These are phyloP conservation scores for Aschersonia sp. DNA, from an alignment of 2,329 filamentous ascomycete species.

Conservation along the genomic window DNA sequence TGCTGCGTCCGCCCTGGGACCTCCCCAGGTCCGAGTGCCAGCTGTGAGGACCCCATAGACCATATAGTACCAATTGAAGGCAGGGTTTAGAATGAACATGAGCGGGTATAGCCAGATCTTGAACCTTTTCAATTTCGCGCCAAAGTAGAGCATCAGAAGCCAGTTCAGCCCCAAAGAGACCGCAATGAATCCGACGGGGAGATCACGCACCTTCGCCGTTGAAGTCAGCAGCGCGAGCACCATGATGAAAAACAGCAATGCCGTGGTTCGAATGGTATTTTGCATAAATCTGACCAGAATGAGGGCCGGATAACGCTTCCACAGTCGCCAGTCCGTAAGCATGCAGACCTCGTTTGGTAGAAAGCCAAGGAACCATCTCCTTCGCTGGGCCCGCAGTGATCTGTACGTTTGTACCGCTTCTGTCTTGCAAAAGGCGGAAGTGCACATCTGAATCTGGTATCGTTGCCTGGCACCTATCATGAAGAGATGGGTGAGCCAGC, in stretches of 20 bases:
- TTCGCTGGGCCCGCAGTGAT: constrained; percentile 82
- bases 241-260: constrained; percentile 88
- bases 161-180: constrained; percentile 89
- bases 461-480: constrained; percentile 92
- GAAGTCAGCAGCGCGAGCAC: constrained; percentile 75
- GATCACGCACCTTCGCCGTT: constrained; percentile 58
- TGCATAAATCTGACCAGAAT: constrained; percentile 84
- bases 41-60: constrained; percentile 93
- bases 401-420: constrained; percentile 83
- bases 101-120: constrained; percentile 92
- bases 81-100: constrained; percentile 91
- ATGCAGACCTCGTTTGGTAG: constrained; percentile 98
- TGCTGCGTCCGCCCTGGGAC: constrained; percentile 78
- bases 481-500: constrained; percentile 95
- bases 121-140: constrained; percentile 68
- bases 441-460: constrained; percentile 96
- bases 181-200: constrained; percentile 87
- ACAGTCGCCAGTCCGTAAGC: constrained; percentile 86
- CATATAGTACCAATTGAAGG: constrained; percentile 98
- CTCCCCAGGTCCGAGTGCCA: constrained; percentile 89
- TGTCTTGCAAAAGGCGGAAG: constrained; percentile 94
- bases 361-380: constrained; percentile 92
- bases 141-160: constrained; percentile 93
- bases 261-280: constrained; percentile 90
- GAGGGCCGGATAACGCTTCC: constrained; percentile 80